Percentiles rank a stretch among this genome's conserved stretches.
Evolutionary conservation across 2,329 filamentous ascomycete species (phyloP).

Genomic region (Penicillium rolfsii): DNA sequence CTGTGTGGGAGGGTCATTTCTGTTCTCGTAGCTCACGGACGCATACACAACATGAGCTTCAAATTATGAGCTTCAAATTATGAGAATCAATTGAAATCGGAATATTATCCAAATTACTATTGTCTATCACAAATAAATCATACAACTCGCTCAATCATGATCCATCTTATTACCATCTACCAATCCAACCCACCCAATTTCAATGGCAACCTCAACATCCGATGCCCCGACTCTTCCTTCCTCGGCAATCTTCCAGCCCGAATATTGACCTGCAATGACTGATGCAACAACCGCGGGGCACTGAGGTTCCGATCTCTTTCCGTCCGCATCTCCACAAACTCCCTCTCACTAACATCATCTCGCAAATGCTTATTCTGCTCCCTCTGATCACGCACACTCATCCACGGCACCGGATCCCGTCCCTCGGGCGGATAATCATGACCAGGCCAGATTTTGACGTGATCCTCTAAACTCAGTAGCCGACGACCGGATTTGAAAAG

Average conservation of each 20-base stretch:
- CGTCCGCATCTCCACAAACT: conserved; percentile 51
- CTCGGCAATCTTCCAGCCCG: conserved; percentile 52
- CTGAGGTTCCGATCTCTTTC: conserved; percentile 51
- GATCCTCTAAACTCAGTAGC: conserved; percentile 49
- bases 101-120: not conserved
- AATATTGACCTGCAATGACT: conserved; percentile 58
- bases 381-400: conserved; percentile 54
- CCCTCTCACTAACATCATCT: conserved; percentile 46
- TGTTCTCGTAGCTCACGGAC: not conserved
- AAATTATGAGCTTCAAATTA: not conserved
- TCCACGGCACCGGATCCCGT: conserved; percentile 45
- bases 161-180: conserved; percentile 15
- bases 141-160: not conserved
- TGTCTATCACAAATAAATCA: not conserved
- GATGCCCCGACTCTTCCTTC: conserved; percentile 26
- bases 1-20: not conserved
- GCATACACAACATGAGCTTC: not conserved
- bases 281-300: conserved; percentile 55
- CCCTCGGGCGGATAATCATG: conserved; percentile 57
- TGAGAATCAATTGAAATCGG: not conserved
- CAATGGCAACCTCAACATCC: conserved; percentile 38
- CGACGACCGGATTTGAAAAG: conserved; percentile 52
- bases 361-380: conserved; percentile 54
- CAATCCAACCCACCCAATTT: conserved; percentile 31
- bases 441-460: conserved; percentile 57